Percentiles rank a stretch among this genome's conserved stretches.
phyloP scores from a whole-genome alignment of 805 yeast genomes.

The Starmerella gropengiesseri region DNA sequence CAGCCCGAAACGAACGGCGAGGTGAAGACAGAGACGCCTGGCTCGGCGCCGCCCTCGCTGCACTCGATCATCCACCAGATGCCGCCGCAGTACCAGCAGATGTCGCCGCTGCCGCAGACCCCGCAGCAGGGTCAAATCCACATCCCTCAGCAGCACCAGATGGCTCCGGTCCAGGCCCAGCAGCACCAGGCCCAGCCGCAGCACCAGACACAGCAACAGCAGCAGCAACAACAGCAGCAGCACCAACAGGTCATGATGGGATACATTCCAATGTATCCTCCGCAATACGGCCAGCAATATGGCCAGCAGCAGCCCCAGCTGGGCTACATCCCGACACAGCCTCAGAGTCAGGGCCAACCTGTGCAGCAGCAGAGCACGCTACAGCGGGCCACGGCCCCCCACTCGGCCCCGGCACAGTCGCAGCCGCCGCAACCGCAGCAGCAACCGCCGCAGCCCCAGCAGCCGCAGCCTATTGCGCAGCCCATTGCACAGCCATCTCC shows the following conservation, averaged over 20 bases:
- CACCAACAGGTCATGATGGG: slow-evolving; percentile 20
- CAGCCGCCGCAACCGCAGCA: slow-evolving; percentile 14
- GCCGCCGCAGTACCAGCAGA: slow-evolving; percentile 6
- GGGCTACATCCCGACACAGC: slow-evolving; percentile 12
- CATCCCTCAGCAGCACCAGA: slow-evolving; percentile 7
- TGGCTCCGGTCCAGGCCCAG: slow-evolving; percentile 14
- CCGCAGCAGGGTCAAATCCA: slow-evolving; percentile 9
- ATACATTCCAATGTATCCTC: slow-evolving; percentile 21
- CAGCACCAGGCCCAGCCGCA: slow-evolving; percentile 11
- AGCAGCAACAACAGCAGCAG: slow-evolving; percentile 1
- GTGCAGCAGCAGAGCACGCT: neutral
- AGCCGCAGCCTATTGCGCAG: slow-evolving; percentile 9
- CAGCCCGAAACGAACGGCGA: slow-evolving; percentile 18
- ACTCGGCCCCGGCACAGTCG: slow-evolving; percentile 12
- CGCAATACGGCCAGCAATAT: slow-evolving; percentile 15
- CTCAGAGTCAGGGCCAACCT: slow-evolving; percentile 1
- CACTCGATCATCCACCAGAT: slow-evolving; percentile 5
- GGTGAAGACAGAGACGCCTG: slow-evolving; percentile 1
- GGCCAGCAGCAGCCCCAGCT: slow-evolving; percentile 11
- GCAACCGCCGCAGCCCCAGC: slow-evolving; percentile 11
- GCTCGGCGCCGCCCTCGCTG: neutral
- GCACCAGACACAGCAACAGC: slow-evolving; percentile 12
- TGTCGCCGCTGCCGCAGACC: slow-evolving; percentile 9
- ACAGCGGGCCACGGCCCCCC: neutral
- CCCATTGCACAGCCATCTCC: slow-evolving; percentile 13